A percentile compares a stretch with the other conserved stretches of the same genome.
phyloP scores from a whole-genome alignment of 2,329 filamentous ascomycete genomes.

The Fusarium scirpi region DNA sequence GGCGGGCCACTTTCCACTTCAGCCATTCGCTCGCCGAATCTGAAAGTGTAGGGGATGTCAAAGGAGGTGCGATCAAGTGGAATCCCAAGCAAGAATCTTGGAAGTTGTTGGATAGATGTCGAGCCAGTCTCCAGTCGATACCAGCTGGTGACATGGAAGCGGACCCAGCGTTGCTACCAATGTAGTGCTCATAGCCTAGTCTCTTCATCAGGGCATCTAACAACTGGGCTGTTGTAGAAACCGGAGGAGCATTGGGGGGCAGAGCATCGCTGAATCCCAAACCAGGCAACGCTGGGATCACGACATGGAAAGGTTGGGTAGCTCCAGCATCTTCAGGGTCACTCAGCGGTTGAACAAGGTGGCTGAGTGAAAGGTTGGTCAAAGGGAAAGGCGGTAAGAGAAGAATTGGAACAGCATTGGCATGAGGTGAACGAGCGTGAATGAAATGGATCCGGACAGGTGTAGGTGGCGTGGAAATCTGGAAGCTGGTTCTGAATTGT shows the following conservation, averaged over 20 bases:
- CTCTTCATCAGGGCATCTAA: conserved; percentile 70
- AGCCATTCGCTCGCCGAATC: conserved; percentile 62
- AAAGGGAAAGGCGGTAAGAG: conserved; percentile 75
- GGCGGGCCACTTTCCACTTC: conserved; percentile 67
- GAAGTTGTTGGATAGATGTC: conserved; percentile 61
- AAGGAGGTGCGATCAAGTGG: conserved; percentile 70
- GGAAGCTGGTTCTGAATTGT: conserved; percentile 71
- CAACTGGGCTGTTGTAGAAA: conserved; percentile 65
- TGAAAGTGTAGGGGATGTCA: conserved; percentile 61
- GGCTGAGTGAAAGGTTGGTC: conserved; percentile 69
- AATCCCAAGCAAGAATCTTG: conserved; percentile 66
- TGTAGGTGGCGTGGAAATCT: conserved; percentile 54
- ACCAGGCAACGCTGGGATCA: conserved; percentile 74
- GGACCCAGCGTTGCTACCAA: conserved; percentile 67
- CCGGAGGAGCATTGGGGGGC: conserved; percentile 60
- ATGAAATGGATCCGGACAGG: conserved; percentile 73
- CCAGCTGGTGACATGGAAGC: conserved; percentile 58
- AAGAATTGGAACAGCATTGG: conserved; percentile 70
- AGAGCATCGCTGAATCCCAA: conserved; percentile 76
- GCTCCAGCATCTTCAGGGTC: conserved; percentile 61
- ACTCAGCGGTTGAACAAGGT: conserved; percentile 66
- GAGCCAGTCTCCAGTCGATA: conserved; percentile 65
- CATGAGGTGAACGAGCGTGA: conserved; percentile 66
- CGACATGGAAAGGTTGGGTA: conserved; percentile 71
- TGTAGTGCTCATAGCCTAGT: conserved; percentile 69